Evolutionary conservation across 2,329 filamentous ascomycete genomes (phyloP).

Genomic region (Fusarium globosum): DNA sequence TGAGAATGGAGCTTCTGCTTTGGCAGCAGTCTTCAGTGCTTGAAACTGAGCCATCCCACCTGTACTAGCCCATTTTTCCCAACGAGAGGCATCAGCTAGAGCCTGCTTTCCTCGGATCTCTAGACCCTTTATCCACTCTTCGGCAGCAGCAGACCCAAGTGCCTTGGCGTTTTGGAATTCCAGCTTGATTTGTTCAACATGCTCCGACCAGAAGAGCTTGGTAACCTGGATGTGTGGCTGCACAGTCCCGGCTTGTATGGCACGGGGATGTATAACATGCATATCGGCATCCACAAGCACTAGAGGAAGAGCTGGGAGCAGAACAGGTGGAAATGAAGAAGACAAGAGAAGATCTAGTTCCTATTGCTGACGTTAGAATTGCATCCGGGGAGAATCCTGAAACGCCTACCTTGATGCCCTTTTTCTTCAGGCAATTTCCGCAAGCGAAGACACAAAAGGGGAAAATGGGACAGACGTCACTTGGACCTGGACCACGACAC

Average conservation of each 20-base stretch:
- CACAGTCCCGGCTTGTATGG: conserved; percentile 63
- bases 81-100: conserved; percentile 72
- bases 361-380: conserved; percentile 56
- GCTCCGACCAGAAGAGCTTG: conserved; percentile 73
- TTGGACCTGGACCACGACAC: conserved; percentile 70
- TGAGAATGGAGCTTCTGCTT: not conserved
- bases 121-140: conserved; percentile 85
- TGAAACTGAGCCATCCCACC: conserved; percentile 56
- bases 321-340: conserved; percentile 65
- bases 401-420: conserved; percentile 71
- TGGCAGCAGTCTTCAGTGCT: conserved; percentile 19
- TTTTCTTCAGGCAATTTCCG: conserved; percentile 70
- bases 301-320: conserved; percentile 77
- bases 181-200: conserved; percentile 70
- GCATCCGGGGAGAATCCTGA: conserved; percentile 7
- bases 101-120: conserved; percentile 69
- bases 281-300: conserved; percentile 71
- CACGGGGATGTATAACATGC: conserved; percentile 67
- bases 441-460: conserved; percentile 76
- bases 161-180: conserved; percentile 72
- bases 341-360: conserved; percentile 77
- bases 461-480: conserved; percentile 74
- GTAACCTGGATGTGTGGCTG: conserved; percentile 62
- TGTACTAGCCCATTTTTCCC: conserved; percentile 77
- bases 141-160: conserved; percentile 74